Conservation (phyloP, 768 basidiomycete genomes). For the Tylopilus sp. region DNA sequence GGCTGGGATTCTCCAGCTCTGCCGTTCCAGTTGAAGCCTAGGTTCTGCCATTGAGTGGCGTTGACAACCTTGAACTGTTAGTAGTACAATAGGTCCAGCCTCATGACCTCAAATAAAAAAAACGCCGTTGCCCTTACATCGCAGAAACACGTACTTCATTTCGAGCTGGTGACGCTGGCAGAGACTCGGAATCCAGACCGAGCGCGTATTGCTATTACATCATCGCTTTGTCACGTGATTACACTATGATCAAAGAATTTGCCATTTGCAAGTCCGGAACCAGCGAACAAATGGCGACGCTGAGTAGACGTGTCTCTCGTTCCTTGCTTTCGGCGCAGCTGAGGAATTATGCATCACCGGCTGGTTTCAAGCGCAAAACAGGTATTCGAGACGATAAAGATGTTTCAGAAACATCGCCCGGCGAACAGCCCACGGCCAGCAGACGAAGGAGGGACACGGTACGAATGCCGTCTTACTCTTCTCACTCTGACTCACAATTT, state of each 20-base stretch:
- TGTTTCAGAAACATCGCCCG: constrained; percentile 7
- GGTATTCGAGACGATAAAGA: constrained; percentile 13
- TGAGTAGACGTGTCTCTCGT: constrained; percentile 14
- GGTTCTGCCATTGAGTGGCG: too few relatives aligned
- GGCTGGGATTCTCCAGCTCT: too few relatives aligned
- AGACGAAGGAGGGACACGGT: constrained; percentile 27
- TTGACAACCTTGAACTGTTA: too few relatives aligned
- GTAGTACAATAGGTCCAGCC: too few relatives aligned
- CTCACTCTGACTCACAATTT: not conserved
- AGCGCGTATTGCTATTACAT: too few relatives aligned
- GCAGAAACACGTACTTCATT: too few relatives aligned
- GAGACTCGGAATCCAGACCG: too few relatives aligned
- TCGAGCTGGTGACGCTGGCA: too few relatives aligned
- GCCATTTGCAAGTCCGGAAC: not conserved
- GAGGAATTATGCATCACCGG: constrained; percentile 18
- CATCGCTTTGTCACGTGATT: constrained; percentile 8
- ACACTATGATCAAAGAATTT: not conserved
- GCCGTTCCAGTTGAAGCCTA: too few relatives aligned
- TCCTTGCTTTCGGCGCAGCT: not conserved
- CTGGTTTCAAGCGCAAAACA: constrained; percentile 22
- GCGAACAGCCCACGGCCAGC: constrained; percentile 19
- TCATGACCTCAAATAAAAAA: too few relatives aligned
- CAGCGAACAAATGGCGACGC: constrained; percentile 9
- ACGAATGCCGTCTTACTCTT: not conserved
- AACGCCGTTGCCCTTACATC: too few relatives aligned